Evolutionary conservation across 2,329 filamentous ascomycete species (phyloP).

Genomic region (Metarhizium robertsii): DNA sequence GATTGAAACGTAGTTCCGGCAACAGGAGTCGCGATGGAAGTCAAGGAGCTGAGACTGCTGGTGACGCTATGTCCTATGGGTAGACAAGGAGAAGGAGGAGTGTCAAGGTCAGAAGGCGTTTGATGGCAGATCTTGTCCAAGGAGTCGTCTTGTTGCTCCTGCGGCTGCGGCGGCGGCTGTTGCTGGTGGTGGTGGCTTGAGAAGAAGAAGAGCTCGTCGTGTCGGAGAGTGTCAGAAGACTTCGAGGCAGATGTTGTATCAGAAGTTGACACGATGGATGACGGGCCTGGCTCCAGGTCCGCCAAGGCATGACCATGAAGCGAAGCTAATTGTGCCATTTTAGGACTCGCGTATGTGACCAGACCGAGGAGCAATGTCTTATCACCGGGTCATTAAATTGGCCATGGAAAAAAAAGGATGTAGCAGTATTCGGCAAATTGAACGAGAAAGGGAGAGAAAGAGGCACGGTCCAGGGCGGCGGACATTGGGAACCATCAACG

Average conservation of each 20-base stretch:
- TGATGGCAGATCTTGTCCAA: background rate
- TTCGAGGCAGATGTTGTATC: constrained; percentile 29
- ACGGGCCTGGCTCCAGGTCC: constrained; percentile 3
- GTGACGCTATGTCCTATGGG: background rate
- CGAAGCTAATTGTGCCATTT: constrained; percentile 15
- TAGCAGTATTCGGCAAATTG: constrained; percentile 6
- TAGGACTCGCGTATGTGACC: constrained; percentile 8
- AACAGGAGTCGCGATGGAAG: constrained; percentile 3
- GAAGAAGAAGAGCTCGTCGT: background rate
- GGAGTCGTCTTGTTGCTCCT: constrained; percentile 15
- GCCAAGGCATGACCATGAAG: constrained; percentile 1
- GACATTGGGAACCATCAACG: constrained; percentile 4
- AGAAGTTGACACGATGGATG: constrained; percentile 16
- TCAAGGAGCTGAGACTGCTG: constrained; percentile 5
- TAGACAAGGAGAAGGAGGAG: constrained; percentile 3
- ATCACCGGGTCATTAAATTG: constrained; percentile 10
- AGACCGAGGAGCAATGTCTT: constrained; percentile 11
- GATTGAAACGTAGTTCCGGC: constrained; percentile 9
- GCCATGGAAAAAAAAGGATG: constrained; percentile 8
- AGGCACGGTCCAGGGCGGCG: background rate
- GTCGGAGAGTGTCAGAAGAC: constrained; percentile 18
- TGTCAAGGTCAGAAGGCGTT: constrained; percentile 3
- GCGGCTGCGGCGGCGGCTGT: constrained; percentile 3
- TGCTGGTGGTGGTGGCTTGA: background rate
- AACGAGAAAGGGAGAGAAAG: constrained; percentile 1